Evolutionary conservation across 768 basidiomycete species (phyloP).

Genomic region (Macrolepiota fuliginosa): DNA sequence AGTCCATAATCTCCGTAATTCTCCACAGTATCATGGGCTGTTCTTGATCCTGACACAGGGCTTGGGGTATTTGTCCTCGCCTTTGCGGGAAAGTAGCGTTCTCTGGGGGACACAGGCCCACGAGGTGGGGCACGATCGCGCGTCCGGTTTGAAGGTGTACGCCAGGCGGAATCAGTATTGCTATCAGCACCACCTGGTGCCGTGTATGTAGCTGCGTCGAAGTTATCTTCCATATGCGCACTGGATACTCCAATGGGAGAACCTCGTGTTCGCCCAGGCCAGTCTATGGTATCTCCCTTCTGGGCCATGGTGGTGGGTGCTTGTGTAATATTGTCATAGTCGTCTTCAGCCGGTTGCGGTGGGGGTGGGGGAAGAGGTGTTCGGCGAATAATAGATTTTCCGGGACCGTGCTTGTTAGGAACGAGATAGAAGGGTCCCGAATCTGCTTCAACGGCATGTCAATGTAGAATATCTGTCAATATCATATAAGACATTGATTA

Average conservation of each 20-base stretch:
- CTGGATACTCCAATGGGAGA: constrained; percentile 23
- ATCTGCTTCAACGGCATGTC: constrained; percentile 20
- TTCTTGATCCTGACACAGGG: constrained; percentile 7
- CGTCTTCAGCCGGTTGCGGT: constrained; percentile 31
- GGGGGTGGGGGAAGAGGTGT: constrained; percentile 37
- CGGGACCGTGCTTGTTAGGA: constrained; percentile 33
- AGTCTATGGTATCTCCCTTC: constrained; percentile 19
- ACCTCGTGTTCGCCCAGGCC: constrained; percentile 17
- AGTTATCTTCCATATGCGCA: constrained; percentile 34
- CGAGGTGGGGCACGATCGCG: constrained; percentile 7
- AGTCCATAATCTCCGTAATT: constrained; percentile 33
- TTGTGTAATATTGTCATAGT: constrained; percentile 36
- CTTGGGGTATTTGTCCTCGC: constrained; percentile 15
- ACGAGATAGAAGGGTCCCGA: constrained; percentile 38
- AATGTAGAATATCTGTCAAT: constrained; percentile 1
- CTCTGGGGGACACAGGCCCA: neutral
- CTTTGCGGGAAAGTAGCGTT: constrained; percentile 11
- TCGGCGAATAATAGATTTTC: constrained; percentile 34
- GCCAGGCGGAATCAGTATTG: constrained; percentile 8
- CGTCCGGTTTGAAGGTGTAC: constrained; percentile 5
- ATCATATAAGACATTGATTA: neutral
- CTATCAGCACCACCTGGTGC: constrained; percentile 12
- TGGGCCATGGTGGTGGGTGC: constrained; percentile 24
- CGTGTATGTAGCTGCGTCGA: constrained; percentile 31
- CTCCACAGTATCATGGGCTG: constrained; percentile 24